Evolutionary conservation across 176 grass and related monocot species (phyloP), one percentile per base, ranked within the genome.

Genomic region (Avena eriantha): DNA sequence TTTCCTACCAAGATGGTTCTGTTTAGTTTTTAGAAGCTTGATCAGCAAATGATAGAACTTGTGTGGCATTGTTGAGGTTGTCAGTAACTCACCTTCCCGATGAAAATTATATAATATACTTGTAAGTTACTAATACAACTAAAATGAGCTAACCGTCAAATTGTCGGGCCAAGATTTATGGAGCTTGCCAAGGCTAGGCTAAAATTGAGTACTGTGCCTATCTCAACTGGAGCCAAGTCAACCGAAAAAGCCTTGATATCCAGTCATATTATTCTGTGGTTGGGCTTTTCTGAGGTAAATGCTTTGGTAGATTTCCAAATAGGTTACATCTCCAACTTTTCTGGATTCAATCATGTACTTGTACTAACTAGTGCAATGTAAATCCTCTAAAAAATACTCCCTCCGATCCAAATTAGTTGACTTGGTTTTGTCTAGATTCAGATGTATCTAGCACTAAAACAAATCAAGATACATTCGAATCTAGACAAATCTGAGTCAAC

Each of bases 141-240:
- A 45, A 73, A 47, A 73, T 21, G 53, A 36, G 79, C 10, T 81
- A 13, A 67, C 22, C 41, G 39, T 12, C 63, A 34, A 67, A 83
- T 10, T 46, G 2, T 11, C 0, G 36, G 13, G 53, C 36, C 36
- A 73, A 3, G 35, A 47, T 59, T 8, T 58, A 21, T 58, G 1
- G 19, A 45, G 13, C 80, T 68, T 68, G 46, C 19, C 13, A 56
- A 24, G 51, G n/a, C n/a, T 73, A 73, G 17, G 35, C 8, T 71
- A 57, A 83, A 70, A 56, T 82, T 5, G 8, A 43, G 11, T 19
- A 7, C 13, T 43, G 13, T 53, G 18, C 48, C 50, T 57, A 12
- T 41, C 31, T 82, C 15, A 24, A 22, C 8, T 35, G 26, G 55
- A 63, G 35, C 13, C 22, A 73, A 53, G 50, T 54, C 0, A 45